Percentiles rank a stretch among this genome's conserved stretches.
phyloP scores from a whole-genome alignment of 1,284 basidiomycete species.

The Peniophora sp. region DNA sequence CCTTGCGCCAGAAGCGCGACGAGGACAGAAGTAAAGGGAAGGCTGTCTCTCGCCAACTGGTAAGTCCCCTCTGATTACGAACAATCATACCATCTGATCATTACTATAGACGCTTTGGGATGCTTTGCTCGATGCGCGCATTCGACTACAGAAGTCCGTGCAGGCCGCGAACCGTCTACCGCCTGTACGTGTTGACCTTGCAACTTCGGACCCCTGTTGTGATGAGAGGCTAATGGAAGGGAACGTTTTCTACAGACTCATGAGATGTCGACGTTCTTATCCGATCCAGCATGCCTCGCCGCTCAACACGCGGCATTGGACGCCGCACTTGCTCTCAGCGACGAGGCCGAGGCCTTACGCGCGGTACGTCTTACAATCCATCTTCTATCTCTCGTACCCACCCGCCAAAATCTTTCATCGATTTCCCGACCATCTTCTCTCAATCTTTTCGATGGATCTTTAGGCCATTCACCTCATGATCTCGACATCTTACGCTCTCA shows the following conservation, averaged over 20 bases:
- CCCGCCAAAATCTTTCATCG: background rate
- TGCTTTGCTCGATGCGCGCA: slow-evolving; percentile 77
- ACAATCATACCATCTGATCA: background rate
- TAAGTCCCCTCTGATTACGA: slow-evolving; percentile 27
- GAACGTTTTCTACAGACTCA: slow-evolving; percentile 23
- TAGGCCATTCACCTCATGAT: background rate
- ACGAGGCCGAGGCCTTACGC: slow-evolving; percentile 64
- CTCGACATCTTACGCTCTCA: background rate
- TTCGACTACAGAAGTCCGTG: slow-evolving; percentile 80
- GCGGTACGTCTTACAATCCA: slow-evolving; percentile 33
- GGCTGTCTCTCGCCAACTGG: slow-evolving; percentile 78
- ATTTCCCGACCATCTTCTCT: slow-evolving; percentile 6
- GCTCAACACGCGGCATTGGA: slow-evolving; percentile 40
- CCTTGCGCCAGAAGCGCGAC: slow-evolving; percentile 51
- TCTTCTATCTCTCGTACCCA: background rate
- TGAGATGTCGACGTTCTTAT: slow-evolving; percentile 16
- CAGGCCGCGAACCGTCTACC: slow-evolving; percentile 57
- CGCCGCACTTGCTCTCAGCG: slow-evolving; percentile 51
- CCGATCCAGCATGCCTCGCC: slow-evolving; percentile 14
- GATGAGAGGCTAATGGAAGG: too few relatives aligned
- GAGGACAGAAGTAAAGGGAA: slow-evolving; percentile 71
- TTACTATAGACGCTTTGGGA: slow-evolving; percentile 70
- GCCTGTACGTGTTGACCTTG: slow-evolving; percentile 27
- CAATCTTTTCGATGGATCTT: too few relatives aligned
- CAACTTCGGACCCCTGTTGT: slow-evolving; percentile 2